phyloP scores from a whole-genome alignment of 306 rosid species.

The Prunus persica region Prunus_persica_NCBIv2 NC_034009.1:33969001-33969500 shows the following conservation, averaged over 20 bases:
- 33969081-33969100: too few species aligned
- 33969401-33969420: conserved; percentile 32
- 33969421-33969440: conserved; percentile 40
- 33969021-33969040: too few species aligned
- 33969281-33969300: background rate
- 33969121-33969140: background rate
- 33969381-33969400: conserved; percentile 35
- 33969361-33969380: conserved; percentile 42
- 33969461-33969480: conserved; percentile 63
- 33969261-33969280: background rate
- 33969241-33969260: background rate
- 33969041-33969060: too few species aligned
- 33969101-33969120: background rate
- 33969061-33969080: too few species aligned
- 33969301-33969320: background rate
- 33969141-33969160: background rate
- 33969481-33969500: conserved; percentile 55
- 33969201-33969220: background rate
- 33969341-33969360: background rate
- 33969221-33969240: background rate
- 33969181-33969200: background rate
- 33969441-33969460: conserved; percentile 35
- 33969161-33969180: background rate
- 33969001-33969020: too few species aligned
- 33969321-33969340: background rate